Evolutionary conservation across 768 basidiomycete species (phyloP).

Genomic region (Krasilnikovozyma curviuscula): DNA sequence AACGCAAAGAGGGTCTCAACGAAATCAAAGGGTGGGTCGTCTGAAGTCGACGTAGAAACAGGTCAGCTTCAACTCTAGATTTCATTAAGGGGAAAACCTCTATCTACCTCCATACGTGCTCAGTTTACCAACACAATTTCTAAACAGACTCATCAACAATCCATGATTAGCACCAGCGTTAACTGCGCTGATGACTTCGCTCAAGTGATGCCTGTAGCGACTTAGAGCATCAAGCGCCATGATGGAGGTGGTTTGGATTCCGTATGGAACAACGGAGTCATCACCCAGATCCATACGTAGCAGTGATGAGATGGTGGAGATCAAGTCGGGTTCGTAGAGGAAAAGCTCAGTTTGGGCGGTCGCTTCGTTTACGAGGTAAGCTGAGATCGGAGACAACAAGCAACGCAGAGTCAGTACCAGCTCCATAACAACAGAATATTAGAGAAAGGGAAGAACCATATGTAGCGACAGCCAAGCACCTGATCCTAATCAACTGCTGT

Average conservation of each 20-base stretch:
- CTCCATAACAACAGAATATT: not conserved
- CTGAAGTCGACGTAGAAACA: conserved; percentile 6
- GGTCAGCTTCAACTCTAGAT: not conserved
- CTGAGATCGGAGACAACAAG: conserved; percentile 20
- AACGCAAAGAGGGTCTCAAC: conserved; percentile 65
- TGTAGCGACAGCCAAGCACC: conserved; percentile 72
- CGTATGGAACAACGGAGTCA: conserved; percentile 39
- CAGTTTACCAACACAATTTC: conserved; percentile 53
- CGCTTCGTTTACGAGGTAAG: conserved; percentile 57
- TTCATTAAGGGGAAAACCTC: not conserved
- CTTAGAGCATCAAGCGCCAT: conserved; percentile 78
- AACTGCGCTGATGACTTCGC: conserved; percentile 72
- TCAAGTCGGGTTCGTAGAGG: conserved; percentile 83
- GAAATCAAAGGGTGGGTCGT: conserved; percentile 23
- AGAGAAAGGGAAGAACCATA: conserved; percentile 29
- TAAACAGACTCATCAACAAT: conserved; percentile 68
- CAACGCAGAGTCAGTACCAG: not conserved
- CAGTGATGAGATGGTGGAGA: conserved; percentile 70
- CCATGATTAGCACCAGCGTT: conserved; percentile 95
- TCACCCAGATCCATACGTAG: conserved; percentile 44
- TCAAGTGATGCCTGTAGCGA: conserved; percentile 59
- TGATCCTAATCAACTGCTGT: conserved; percentile 57
- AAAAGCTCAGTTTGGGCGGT: conserved; percentile 65
- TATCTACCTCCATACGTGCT: too few relatives aligned
- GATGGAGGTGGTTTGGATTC: conserved; percentile 66